Evolutionary conservation across 2,329 filamentous ascomycete species (phyloP).

Genomic region (Stylonectria norvegica): DNA sequence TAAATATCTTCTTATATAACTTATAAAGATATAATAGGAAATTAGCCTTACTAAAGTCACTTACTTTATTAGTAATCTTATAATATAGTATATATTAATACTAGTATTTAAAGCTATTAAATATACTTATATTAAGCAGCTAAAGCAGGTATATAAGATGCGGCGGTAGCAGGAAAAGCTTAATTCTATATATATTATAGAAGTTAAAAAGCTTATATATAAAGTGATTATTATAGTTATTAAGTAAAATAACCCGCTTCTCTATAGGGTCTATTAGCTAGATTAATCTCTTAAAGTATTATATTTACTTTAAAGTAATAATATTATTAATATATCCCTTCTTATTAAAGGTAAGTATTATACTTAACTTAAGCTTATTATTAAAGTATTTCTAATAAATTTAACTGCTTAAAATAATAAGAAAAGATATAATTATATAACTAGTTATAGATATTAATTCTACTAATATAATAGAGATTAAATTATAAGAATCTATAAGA

Average conservation of each 20-base stretch:
- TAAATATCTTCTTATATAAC: slow-evolving; percentile 2
- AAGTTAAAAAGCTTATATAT: slow-evolving; percentile 1
- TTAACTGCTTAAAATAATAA: slow-evolving; percentile 1
- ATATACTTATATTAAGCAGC: slow-evolving; percentile 3
- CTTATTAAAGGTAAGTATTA: slow-evolving; percentile 1
- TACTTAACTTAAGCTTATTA: slow-evolving; percentile 1
- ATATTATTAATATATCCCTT: slow-evolving; percentile 4
- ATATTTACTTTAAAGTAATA: slow-evolving; percentile 1
- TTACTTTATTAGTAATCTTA: slow-evolving; percentile 1
- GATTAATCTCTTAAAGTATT: slow-evolving; percentile 3
- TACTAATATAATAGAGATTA: slow-evolving; percentile 1
- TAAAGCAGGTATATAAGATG: slow-evolving; percentile 3
- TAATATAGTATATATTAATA: slow-evolving; percentile 4
- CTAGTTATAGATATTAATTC: not conserved
- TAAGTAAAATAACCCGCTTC: not conserved
- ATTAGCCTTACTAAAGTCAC: slow-evolving; percentile 1
- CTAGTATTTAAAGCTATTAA: slow-evolving; percentile 5
- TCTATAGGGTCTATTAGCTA: not conserved
- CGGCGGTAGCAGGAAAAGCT: not conserved
- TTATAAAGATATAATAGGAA: not conserved
- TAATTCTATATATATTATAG: slow-evolving; percentile 1
- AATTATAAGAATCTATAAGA: slow-evolving; percentile 1
- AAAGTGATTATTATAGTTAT: slow-evolving; percentile 4
- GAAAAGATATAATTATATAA: not conserved
- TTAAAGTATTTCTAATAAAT: not conserved